A percentile compares a stretch with the other conserved stretches of the same genome.
Evolutionary conservation across 1,284 basidiomycete species (phyloP).

Genomic region (Athelia psychrophila): DNA sequence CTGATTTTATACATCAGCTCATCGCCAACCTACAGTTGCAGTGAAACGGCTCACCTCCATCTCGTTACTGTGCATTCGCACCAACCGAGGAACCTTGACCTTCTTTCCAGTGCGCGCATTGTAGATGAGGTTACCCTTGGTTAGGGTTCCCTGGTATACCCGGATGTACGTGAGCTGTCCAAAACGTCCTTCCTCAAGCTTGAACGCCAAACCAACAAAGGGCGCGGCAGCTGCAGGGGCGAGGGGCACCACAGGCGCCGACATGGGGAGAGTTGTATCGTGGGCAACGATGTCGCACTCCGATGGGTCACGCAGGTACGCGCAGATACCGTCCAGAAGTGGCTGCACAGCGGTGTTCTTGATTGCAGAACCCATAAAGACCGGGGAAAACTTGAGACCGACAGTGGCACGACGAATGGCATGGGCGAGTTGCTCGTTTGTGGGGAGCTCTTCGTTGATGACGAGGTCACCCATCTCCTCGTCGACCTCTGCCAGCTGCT

Average conservation of each 20-base stretch:
- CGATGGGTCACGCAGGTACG: conserved; percentile 92
- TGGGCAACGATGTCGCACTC: conserved; percentile 83
- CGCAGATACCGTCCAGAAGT: conserved; percentile 91
- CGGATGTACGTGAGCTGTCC: conserved; percentile 99
- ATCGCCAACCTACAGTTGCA: neutral
- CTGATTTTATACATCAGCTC: conserved; percentile 30
- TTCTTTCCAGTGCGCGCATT: conserved; percentile 97
- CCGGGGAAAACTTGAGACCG: conserved; percentile 89
- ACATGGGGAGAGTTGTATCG: conserved; percentile 71
- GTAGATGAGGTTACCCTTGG: conserved; percentile 83
- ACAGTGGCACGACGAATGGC: conserved; percentile 92
- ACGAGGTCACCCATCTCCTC: conserved; percentile 92
- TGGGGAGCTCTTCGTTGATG: conserved; percentile 81
- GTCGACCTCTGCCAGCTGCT: conserved; percentile 95
- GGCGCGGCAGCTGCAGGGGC: conserved; percentile 83
- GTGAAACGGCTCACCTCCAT: conserved; percentile 77
- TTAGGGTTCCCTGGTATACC: conserved; percentile 95
- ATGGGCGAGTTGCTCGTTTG: conserved; percentile 70
- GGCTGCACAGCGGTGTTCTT: conserved; percentile 98
- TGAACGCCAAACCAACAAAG: conserved; percentile 95
- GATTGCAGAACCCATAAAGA: conserved; percentile 96
- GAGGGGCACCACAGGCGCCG: conserved; percentile 72
- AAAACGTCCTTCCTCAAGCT: conserved; percentile 96
- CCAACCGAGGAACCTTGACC: conserved; percentile 96
- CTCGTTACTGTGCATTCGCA: conserved; percentile 98